Conservation (phyloP, 345 rosid species). For the Ceriops zippeliana region DNA sequence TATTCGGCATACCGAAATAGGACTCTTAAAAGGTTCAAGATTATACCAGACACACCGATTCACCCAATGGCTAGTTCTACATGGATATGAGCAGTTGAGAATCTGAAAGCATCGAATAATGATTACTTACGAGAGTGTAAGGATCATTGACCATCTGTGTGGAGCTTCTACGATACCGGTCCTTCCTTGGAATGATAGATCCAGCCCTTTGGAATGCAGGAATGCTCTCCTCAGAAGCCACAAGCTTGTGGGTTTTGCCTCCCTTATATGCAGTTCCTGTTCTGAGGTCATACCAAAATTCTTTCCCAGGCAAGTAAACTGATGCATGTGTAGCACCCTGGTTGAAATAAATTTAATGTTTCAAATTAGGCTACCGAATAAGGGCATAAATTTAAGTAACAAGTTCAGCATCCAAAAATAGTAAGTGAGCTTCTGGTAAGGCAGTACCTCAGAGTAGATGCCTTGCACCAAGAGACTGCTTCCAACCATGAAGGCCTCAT, state of each 20-base stretch:
- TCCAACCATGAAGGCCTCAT: constrained; percentile 98
- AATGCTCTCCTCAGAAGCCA: constrained; percentile 71
- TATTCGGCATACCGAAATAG: no score
- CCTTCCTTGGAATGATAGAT: constrained; percentile 87
- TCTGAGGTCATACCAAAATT: constrained; percentile 82
- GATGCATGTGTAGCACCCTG: constrained; percentile 69
- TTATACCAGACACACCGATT: no score
- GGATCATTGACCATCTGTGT: constrained; percentile 95
- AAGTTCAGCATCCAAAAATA: constrained; percentile 5
- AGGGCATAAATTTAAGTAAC: constrained; percentile 3
- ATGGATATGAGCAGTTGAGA: constrained; percentile 1
- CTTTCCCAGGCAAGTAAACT: constrained; percentile 88
- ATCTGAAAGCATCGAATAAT: not conserved
- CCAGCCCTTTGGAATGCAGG: constrained; percentile 99
- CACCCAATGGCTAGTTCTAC: not conserved
- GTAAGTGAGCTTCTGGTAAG: not conserved
- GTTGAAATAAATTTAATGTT: constrained; percentile 11
- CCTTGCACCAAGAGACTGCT: constrained; percentile 89
- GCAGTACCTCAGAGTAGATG: constrained; percentile 70
- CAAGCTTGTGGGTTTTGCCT: constrained; percentile 64
- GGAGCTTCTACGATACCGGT: constrained; percentile 86
- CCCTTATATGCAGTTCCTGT: constrained; percentile 65
- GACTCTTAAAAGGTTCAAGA: no score
- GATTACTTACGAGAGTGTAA: constrained; percentile 71
- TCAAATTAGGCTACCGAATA: not conserved